Conservation (phyloP, 2,329 filamentous ascomycete species). For the Elsinoe ampelina region DNA sequence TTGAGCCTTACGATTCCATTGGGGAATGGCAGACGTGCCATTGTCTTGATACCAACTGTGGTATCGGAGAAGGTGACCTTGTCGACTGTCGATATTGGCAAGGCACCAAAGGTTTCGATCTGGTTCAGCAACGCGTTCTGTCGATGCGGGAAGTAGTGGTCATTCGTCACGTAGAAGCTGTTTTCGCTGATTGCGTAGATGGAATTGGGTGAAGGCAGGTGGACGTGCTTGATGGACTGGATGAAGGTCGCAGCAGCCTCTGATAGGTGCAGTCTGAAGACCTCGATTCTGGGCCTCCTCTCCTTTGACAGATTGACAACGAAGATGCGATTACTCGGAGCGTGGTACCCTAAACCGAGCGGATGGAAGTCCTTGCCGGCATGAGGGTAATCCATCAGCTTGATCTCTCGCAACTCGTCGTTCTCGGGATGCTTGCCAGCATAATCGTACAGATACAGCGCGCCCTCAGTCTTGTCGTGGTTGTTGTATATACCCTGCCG, state of each 20-base stretch:
- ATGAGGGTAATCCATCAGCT: slow-evolving; percentile 21
- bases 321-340: slow-evolving; percentile 28
- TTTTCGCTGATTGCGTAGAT: slow-evolving; percentile 27
- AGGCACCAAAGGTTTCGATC: slow-evolving; percentile 31
- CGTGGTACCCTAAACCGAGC: slow-evolving; percentile 32
- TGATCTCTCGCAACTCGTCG: slow-evolving; percentile 23
- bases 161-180: slow-evolving; percentile 34
- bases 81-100: slow-evolving; percentile 31
- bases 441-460: slow-evolving; percentile 34
- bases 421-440: slow-evolving; percentile 18
- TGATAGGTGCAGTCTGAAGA: slow-evolving; percentile 27
- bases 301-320: slow-evolving; percentile 32
- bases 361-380: slow-evolving; percentile 32
- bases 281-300: slow-evolving; percentile 26
- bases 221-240: slow-evolving; percentile 25
- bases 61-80: slow-evolving; percentile 21
- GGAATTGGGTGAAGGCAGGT: slow-evolving; percentile 31
- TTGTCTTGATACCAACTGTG: slow-evolving; percentile 14
- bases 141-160: slow-evolving; percentile 31
- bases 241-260: slow-evolving; percentile 24
- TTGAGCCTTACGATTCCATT: slow-evolving; percentile 35
- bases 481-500: slow-evolving; percentile 16
- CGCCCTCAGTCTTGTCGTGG: slow-evolving; percentile 20
- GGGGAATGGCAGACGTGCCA: slow-evolving; percentile 31
- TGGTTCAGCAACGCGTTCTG: slow-evolving; percentile 23